These are phyloP conservation scores for Ophiognomonia clavigignenti-juglandacearum DNA, from an alignment of 2,329 filamentous ascomycete species.

Conservation along the genomic window DNA sequence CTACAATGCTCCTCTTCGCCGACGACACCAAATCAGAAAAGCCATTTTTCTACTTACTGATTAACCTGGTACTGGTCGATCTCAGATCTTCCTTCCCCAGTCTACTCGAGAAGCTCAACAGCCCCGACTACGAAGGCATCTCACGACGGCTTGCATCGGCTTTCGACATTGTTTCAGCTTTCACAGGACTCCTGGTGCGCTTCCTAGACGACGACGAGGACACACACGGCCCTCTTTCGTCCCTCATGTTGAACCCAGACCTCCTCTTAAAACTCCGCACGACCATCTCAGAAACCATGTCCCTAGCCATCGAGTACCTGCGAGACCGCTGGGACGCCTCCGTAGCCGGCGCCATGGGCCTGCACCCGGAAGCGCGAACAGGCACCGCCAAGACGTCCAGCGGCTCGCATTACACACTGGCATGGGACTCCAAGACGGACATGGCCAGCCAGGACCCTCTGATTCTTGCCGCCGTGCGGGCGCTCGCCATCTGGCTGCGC, in stretches of 20 bases:
- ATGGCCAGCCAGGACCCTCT: conserved; percentile 50
- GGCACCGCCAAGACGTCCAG: conserved; percentile 37
- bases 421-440: conserved; percentile 53
- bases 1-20: conserved; percentile 48
- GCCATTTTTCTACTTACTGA: conserved; percentile 56
- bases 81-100: conserved; percentile 58
- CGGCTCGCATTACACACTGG: conserved; percentile 43
- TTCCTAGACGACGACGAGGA: conserved; percentile 48
- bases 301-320: conserved; percentile 59
- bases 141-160: conserved; percentile 54
- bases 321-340: conserved; percentile 67
- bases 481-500: conserved; percentile 61
- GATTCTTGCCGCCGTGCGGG: conserved; percentile 51
- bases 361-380: conserved; percentile 52
- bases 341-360: conserved; percentile 55
- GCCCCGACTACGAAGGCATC: conserved; percentile 42
- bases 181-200: conserved; percentile 52
- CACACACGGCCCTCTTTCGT: conserved; percentile 18
- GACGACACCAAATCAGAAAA: conserved; percentile 37
- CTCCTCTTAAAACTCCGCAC: conserved; percentile 57
- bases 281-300: conserved; percentile 58
- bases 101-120: conserved; percentile 54
- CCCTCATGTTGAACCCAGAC: conserved; percentile 48
- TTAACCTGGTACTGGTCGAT: conserved; percentile 63
- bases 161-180: conserved; percentile 58